Conservation (phyloP, 2,329 filamentous ascomycete genomes). For the Waltergamsia citrina region DNA sequence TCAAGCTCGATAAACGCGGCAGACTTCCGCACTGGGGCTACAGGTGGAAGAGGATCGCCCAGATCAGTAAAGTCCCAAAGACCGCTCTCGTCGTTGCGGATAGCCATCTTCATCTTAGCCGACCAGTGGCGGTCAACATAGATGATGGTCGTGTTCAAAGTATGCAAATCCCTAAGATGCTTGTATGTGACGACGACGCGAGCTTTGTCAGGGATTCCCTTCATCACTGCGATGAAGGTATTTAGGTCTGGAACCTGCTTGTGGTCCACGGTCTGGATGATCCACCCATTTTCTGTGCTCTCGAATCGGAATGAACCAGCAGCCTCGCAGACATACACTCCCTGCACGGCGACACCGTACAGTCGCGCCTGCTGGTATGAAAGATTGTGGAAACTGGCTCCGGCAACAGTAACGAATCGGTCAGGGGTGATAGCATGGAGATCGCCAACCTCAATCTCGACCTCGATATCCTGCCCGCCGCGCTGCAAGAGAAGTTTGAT, state of each 20-base stretch:
- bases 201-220: conserved; percentile 69
- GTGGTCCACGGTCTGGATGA: conserved; percentile 87
- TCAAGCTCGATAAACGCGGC: conserved; percentile 90
- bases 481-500: conserved; percentile 78
- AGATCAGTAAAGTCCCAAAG: conserved; percentile 92
- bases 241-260: conserved; percentile 82
- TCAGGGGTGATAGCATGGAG: conserved; percentile 93
- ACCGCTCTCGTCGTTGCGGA: conserved; percentile 81
- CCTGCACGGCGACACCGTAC: conserved; percentile 85
- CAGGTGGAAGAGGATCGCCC: conserved; percentile 67
- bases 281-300: conserved; percentile 82
- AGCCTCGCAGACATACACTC: conserved; percentile 91
- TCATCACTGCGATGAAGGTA: conserved; percentile 86
- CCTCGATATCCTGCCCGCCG: conserved; percentile 77
- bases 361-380: conserved; percentile 97
- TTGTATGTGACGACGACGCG: conserved; percentile 93
- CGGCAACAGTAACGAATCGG: conserved; percentile 88
- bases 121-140: conserved; percentile 95
- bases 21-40: conserved; percentile 61
- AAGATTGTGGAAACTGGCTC: conserved; percentile 88
- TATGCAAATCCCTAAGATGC: conserved; percentile 90
- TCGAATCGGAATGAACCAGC: conserved; percentile 94
- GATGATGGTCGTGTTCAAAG: conserved; percentile 84
- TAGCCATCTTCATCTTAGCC: conserved; percentile 84
- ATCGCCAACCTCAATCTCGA: conserved; percentile 78